Base-by-base conservation (phyloP, 805 yeast genomes). In the Candida nanaspora region DNA sequence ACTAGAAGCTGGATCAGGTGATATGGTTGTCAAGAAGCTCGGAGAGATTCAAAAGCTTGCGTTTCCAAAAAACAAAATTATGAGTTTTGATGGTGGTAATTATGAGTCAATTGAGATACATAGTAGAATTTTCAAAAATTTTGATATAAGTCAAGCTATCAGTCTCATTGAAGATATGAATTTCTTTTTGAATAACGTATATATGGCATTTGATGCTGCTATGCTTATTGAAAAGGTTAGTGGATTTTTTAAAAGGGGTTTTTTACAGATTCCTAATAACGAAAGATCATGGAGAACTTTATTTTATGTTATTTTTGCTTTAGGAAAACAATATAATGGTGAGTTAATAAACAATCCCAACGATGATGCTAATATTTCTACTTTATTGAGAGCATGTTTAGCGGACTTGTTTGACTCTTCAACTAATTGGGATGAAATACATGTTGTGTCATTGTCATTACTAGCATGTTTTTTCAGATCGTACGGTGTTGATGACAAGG, bases 401-500 rank as follows among this genome's bases (percentile, higher is more conserved):
- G 9, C 27, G 5, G 35, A 33, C 9, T 13, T 22, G 15, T 33
- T 33, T 14, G 35, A 21, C 7, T 33, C n/a, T n/a, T 14, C 27
- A 7, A 7, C 35, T 13, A 33, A 33, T 14, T 33, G 35, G 35
- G 35, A 33, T 14, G 35, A 33, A 13, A 33, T 33, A 6, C 35
- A 33, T 21, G 35, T 33, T 20, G 35, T 22, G 3, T 10, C 27
- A 4, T n/a, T 33, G 18, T 21, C 27, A 4, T 21, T 33, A 21
- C n/a, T 33, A 9, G 26, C 35, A 5, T 33, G 35, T 14, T 33
- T 33, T 9, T 53, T 53, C 31, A 44, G 58, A 23, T 51, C 61
- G 3, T 29, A 46, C 30, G 47, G 51, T 25, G 35, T 40, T 22
- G 58, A 56, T 38, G 46, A 51, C 20, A 57, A 53, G 35, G 53